Base-by-base conservation (phyloP, 1,284 basidiomycete genomes). In the Trametes hirsuta region DNA sequence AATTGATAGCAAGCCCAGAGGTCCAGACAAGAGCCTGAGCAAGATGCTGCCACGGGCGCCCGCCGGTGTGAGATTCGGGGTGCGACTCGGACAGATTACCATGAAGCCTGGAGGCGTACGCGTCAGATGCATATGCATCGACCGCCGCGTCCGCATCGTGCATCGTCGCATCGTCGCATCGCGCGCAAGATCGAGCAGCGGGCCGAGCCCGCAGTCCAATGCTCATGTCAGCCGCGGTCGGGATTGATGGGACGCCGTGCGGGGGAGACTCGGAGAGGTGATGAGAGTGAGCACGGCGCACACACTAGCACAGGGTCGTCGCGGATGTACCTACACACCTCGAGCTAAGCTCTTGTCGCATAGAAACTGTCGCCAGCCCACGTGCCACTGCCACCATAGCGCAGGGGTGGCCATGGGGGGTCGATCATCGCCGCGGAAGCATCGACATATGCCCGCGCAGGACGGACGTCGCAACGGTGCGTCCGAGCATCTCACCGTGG, bases 361-460 rank as follows among this genome's bases (percentile, higher is more conserved):
- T 61, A 57, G 60, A 34, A 50, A 56, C 54, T 34, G 52, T 57
- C 59, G 55, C 59, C 51, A 57, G 55, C 55, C 56, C 59, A 61
- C 59, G 59, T 61, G 61, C 53, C 46, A 42, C 40, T 18, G 18
- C 18, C 18, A 18, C 18, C 18, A 18, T 18, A 18, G 37, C 21
- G 12, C 37, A 30, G 34, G 25, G 21, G 18, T 25, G 30, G 18
- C 40, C 18, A 34, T 53, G 4, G 45, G 42, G 8, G 25, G 46
- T 48, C 56, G 56, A 58, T 58, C 49, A 21, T 24, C 14, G 56
- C 55, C 51, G 59, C 59, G 55, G 59, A 61, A 10, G 52, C 24
- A 53, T 46, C 41, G 22, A 36, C 18, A 35, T 44, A 5, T 8
- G 34, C n/a, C 30, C 15, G 22, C n/a, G 3, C n/a, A 34, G 8